Base-by-base conservation (phyloP, 352 stramenopile species). In the Vaucheria bursata region DNA sequence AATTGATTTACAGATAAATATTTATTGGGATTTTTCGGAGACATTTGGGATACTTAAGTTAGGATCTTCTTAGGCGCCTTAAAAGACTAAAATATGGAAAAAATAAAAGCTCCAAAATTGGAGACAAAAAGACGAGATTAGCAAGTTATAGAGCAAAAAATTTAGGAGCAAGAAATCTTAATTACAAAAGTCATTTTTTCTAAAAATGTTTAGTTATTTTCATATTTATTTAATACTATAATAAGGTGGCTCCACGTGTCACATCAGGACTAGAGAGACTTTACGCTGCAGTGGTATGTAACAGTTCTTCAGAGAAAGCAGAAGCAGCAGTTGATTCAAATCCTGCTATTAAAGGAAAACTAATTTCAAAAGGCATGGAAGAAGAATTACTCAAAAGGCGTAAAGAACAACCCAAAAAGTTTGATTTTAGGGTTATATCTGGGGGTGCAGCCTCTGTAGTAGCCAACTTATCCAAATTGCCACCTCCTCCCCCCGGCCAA, bases 401-500 rank as follows among this genome's bases (percentile, higher is more conserved):
- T 4, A 6, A 4, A 38, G 59, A 8, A 29, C 18, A 50, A 29
- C 6, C 59, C 6, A 29, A 18, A 69, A 29, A 8, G 59, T 6
- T 38, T 18, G 59, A 25, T 29, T 18, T 6, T 29, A 38, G 59
- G 5, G 59, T 8, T 4, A 4, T 29, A 69, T 8, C 18, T 18
- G 25, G 73, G 31, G 69, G 70, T 0, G 69, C 40, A 25, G 38
- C 67, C 5, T 50, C 64, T 18, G 64, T 68, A 35, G 52, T 74
- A 66, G 67, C 73, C 7, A 71, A 38, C 1, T 65, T 65, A 5
- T 37, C 39, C 7, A 68, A 71, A 3, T 39, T 82, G 53, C 77
- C 77, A 31, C 45, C 53, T 35, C 76, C 77, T 12, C 77, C 77
- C 49, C 77, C 77, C 18, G 77, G 77, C 1, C 71, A 82, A 38